Percentiles rank a stretch among this genome's conserved stretches.
These are phyloP conservation scores for Botrytis sinoallii DNA, from an alignment of 2,329 filamentous ascomycete species.

Conservation along the genomic window DNA sequence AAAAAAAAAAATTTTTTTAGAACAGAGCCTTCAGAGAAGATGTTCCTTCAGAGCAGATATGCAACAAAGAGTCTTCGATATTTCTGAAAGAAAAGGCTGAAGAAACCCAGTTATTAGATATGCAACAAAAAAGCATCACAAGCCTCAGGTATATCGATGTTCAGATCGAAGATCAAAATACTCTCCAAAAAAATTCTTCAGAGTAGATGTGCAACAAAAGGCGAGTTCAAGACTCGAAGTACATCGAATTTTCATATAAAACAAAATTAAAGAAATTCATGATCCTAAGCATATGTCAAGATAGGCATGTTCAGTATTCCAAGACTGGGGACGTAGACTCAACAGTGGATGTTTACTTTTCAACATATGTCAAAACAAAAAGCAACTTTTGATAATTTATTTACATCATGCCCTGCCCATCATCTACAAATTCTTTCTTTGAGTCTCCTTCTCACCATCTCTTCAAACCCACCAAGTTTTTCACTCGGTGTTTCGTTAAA, in stretches of 20 bases:
- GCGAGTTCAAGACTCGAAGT: too few relatives aligned
- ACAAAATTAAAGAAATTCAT: too few relatives aligned
- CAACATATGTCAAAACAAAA: not conserved
- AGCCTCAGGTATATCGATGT: too few relatives aligned
- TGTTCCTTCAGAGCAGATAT: not conserved
- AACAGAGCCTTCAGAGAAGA: not conserved
- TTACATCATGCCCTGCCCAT: not conserved
- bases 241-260: too few relatives aligned
- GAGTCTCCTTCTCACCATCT: not conserved
- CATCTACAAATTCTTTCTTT: not conserved
- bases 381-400: not conserved
- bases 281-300: too few relatives aligned
- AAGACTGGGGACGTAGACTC: not conserved
- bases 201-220: too few relatives aligned
- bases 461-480: not conserved
- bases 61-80: not conserved
- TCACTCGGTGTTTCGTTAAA: not conserved
- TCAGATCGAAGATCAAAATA: too few relatives aligned
- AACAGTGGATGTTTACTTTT: not conserved
- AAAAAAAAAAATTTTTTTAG: too few relatives aligned
- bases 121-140: too few relatives aligned
- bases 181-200: too few relatives aligned
- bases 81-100: too few relatives aligned
- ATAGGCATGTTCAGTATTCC: not conserved
- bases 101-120: too few relatives aligned